Evolutionary conservation across 202 grass and related monocot species (phyloP).

Genomic region (Setaria viridis): DNA sequence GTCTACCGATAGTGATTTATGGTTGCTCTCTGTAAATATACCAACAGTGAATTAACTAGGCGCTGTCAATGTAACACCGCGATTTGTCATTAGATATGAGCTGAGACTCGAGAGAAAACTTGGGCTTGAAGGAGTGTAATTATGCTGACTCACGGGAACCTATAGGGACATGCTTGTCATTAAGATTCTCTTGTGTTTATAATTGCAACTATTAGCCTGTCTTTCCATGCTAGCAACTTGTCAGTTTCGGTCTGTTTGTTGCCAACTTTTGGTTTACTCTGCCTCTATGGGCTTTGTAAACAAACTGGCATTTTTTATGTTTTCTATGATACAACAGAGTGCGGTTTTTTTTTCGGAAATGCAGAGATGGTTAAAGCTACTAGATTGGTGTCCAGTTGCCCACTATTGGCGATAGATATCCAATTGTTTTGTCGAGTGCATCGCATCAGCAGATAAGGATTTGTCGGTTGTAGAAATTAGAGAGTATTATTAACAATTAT

Average conservation of each 20-base stretch:
- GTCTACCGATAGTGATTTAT: constrained; percentile 1
- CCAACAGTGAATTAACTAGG: constrained; percentile 34
- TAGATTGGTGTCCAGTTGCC: neutral
- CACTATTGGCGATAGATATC: neutral
- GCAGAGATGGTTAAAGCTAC: neutral
- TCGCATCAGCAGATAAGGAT: constrained; percentile 20
- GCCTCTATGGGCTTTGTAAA: too few relatives aligned
- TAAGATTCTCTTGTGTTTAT: neutral
- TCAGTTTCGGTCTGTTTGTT: too few relatives aligned
- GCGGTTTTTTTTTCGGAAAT: too few relatives aligned
- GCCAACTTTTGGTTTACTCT: too few relatives aligned
- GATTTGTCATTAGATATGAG: neutral
- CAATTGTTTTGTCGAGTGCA: neutral
- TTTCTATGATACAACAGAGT: too few relatives aligned
- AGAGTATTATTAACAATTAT: neutral
- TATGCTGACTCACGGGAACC: constrained; percentile 12
- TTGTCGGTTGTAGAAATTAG: constrained; percentile 2
- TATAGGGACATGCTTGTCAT: neutral
- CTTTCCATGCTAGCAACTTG: neutral
- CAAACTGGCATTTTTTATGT: too few relatives aligned
- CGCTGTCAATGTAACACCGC: neutral
- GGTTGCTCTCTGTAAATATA: constrained; percentile 9
- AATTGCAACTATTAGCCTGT: neutral
- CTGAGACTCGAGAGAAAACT: neutral
- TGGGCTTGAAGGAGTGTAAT: constrained; percentile 16